Base-by-base conservation (phyloP, 2,329 filamentous ascomycete species). In the Plenodomus biglobosus region DNA sequence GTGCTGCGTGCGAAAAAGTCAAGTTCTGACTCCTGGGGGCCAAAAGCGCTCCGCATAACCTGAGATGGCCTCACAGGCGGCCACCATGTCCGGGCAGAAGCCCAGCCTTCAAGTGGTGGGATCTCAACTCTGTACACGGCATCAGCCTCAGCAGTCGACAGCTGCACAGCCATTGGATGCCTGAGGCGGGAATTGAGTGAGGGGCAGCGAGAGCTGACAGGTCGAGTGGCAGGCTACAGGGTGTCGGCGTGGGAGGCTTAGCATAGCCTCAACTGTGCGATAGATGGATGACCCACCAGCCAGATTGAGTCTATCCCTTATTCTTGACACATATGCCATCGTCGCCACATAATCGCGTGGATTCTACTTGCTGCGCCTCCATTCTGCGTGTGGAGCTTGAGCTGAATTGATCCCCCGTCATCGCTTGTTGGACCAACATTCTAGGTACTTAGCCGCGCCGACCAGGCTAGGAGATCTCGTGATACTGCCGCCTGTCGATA, bases 201-300 rank as follows among this genome's bases (percentile, higher is more conserved):
- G 59, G 57, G 61, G 61, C 52, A 53, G 7, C 6, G 38, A 45
- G 43, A 42, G 52, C 55, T 53, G 56, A 56, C 55, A 48, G 44
- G 37, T 46, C 50, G 24, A 50, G 59, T 59, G 44, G 54, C 35
- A 59, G 56, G 56, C 50, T 47, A 13, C 56, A 59, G 49, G 53
- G 42, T 38, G 43, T 43, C 37, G 44, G 47, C 32, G 56, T 46
- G 43, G 41, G 48, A 52, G 52, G 53, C 52, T 48, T 38, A 51
- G 64, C 64, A 65, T 57, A 66, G 64, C 64, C 64, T 64, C 58
- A 54, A 43, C 47, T 52, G 27, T 46, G 45, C 40, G 35, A 50
- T 35, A 38, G 45, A 36, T 22, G 35, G 50, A 18, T 38, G 18
- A 51, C 37, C 51, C 42, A 6, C 22, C 40, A 38, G 52, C 51